Base-by-base conservation (phyloP, 768 basidiomycete species). In the Rhodosporidiobolus sp. region DNA sequence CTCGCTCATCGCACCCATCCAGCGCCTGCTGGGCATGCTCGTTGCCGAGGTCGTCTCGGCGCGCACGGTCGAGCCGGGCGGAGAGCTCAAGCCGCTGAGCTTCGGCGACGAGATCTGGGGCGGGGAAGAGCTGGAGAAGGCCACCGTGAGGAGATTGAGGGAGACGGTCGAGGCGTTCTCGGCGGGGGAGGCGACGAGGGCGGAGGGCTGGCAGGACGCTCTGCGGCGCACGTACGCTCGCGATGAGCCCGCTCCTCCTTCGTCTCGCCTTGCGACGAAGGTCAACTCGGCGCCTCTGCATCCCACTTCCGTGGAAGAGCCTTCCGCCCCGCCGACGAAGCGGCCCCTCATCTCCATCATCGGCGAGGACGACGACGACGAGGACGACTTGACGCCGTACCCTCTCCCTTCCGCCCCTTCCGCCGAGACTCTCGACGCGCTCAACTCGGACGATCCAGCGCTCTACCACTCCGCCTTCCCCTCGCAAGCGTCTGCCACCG, bases 21-120 rank as follows among this genome's bases (percentile, higher is more conserved):
- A 96, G 28, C 88, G 95, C 7, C 85, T 88, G 34, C 90, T 92
- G 76, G 96, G 96, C 6, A 95, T 99, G 93, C 85, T 97, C 46
- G 88, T 87, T 1, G 95, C 91, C 1, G 95, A 99, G 81, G 83
- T 89, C 32, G 67, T 83, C 16, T 81, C 79, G 43, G 65, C 77
- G 43, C 63, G 78, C 48, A 82, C 81, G 3, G 67, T 82, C 46
- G 43, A 55, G 35, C 75, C 57, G 70, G 77, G 34, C 5, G 32
- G 58, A 26, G 85, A 89, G 16, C 85, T 87, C 11, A 90, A 89
- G 79, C 85, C 84, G 59, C 83, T 97, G 30, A 84, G 87, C 68
- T 97, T 99, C 75, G 88, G 86, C 0, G 87, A 85, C 12, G 77
- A 76, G 19, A 79, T 83, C 52, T 96, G 94, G 94, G 89, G 90